phyloP scores from a whole-genome alignment of 2,329 filamentous ascomycete species.

The Penicillium occitanis region DNA sequence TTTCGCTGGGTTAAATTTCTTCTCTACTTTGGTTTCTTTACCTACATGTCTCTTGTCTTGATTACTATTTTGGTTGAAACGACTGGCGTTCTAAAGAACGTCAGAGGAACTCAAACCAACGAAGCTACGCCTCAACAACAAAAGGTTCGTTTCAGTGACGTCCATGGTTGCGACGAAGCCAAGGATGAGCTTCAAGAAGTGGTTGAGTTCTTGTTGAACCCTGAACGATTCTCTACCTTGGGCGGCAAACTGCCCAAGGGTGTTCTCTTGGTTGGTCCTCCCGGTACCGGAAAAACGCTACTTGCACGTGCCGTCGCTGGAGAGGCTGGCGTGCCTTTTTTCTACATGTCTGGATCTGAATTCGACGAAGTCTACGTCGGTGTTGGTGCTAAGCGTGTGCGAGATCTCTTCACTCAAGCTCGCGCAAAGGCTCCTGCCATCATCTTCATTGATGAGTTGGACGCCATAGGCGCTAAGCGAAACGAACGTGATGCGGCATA shows the following conservation, averaged over 20 bases:
- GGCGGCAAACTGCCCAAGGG: slow-evolving; percentile 97
- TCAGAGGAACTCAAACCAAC: slow-evolving; percentile 67
- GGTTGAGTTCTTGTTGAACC: slow-evolving; percentile 92
- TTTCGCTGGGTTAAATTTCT: slow-evolving; percentile 93
- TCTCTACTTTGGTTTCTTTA: slow-evolving; percentile 71
- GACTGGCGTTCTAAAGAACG: slow-evolving; percentile 75
- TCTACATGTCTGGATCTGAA: slow-evolving; percentile 99
- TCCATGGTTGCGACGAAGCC: slow-evolving; percentile 95
- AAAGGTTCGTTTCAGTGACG: slow-evolving; percentile 85
- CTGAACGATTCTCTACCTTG: slow-evolving; percentile 87
- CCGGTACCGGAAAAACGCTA: slow-evolving; percentile 95
- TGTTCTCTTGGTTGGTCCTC: slow-evolving; percentile 89
- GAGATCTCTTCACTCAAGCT: slow-evolving; percentile 83
- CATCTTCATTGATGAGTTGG: slow-evolving; percentile 91
- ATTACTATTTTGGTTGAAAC: slow-evolving; percentile 82
- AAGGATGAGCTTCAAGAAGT: slow-evolving; percentile 97
- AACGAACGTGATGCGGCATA: slow-evolving; percentile 92
- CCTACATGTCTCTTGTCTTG: slow-evolving; percentile 75
- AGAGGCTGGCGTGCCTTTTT: slow-evolving; percentile 96
- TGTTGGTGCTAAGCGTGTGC: slow-evolving; percentile 92
- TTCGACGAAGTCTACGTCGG: slow-evolving; percentile 99
- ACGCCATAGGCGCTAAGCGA: slow-evolving; percentile 90
- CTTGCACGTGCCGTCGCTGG: slow-evolving; percentile 93
- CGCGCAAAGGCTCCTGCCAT: slow-evolving; percentile 86
- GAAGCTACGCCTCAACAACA: slow-evolving; percentile 93